These are phyloP conservation scores for Alectoria sarmentosa DNA, from an alignment of 495 filamentous ascomycete species.

Conservation along the genomic window DNA sequence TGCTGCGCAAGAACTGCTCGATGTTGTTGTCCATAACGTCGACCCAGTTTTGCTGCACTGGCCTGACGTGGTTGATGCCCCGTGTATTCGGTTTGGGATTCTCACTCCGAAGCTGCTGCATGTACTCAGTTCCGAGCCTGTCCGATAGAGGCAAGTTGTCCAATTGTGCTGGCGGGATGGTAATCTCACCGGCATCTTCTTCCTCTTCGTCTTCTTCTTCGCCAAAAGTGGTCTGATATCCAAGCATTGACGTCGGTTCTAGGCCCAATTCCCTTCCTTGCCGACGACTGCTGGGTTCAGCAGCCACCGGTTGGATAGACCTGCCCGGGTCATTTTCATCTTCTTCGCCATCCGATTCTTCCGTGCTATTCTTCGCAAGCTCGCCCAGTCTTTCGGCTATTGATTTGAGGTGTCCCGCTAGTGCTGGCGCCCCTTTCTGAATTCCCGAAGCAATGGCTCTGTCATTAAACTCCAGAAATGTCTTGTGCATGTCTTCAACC, in stretches of 20 bases:
- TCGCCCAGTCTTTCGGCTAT: constrained; percentile 42
- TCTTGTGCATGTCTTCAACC: constrained; percentile 67
- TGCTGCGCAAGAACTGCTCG: constrained; percentile 37
- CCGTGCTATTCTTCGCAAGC: constrained; percentile 35
- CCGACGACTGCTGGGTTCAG: constrained; percentile 2
- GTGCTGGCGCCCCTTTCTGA: constrained; percentile 31
- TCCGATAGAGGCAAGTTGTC: constrained; percentile 4
- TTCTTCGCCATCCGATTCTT: constrained; percentile 27
- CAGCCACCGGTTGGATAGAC: constrained; percentile 16
- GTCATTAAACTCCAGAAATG: constrained; percentile 65
- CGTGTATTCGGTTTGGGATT: background rate
- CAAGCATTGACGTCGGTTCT: constrained; percentile 3
- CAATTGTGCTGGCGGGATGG: background rate
- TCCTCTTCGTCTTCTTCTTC: constrained; percentile 17
- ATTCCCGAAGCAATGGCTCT: constrained; percentile 44
- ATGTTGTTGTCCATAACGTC: constrained; percentile 45
- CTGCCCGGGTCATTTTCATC: constrained; percentile 29
- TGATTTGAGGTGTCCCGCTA: constrained; percentile 37
- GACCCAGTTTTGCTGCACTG: constrained; percentile 20
- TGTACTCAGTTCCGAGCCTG: constrained; percentile 15
- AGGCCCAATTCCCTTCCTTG: background rate
- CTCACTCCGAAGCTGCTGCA: constrained; percentile 26
- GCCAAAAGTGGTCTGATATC: constrained; percentile 15
- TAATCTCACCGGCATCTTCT: constrained; percentile 17
- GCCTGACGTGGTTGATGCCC: constrained; percentile 9